A percentile compares a stretch with the other conserved stretches of the same genome.
Evolutionary conservation across 2,329 filamentous ascomycete species (phyloP).

Genomic region (Botryotinia globosa): DNA sequence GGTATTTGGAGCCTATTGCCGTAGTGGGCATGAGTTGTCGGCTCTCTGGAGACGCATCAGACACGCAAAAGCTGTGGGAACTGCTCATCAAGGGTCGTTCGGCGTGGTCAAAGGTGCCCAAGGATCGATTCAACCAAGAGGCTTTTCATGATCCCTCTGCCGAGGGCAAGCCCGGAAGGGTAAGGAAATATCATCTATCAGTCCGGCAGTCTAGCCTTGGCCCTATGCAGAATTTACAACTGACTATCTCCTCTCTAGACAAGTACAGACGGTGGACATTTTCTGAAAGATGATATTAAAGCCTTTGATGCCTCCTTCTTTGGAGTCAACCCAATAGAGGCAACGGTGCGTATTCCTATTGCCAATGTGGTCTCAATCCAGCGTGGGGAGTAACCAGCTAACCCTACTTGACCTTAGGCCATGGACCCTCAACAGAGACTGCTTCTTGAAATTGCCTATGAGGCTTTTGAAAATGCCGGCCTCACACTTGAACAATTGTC

Average conservation of each 20-base stretch:
- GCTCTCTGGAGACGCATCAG: slow-evolving; percentile 33
- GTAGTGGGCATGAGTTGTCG: slow-evolving; percentile 32
- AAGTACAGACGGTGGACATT: slow-evolving; percentile 22
- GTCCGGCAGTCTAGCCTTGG: too few relatives aligned
- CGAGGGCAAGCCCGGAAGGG: neutral
- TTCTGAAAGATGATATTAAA: slow-evolving; percentile 24
- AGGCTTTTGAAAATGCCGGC: slow-evolving; percentile 31
- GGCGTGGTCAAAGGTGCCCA: slow-evolving; percentile 12
- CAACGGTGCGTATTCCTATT: neutral
- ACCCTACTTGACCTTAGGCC: too few relatives aligned
- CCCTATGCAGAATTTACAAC: too few relatives aligned
- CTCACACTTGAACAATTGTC: slow-evolving; percentile 37
- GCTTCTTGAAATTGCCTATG: slow-evolving; percentile 32
- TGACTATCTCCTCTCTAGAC: too few relatives aligned
- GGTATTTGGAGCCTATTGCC: neutral
- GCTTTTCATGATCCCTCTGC: slow-evolving; percentile 19
- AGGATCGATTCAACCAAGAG: slow-evolving; percentile 23
- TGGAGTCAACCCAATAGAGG: slow-evolving; percentile 22
- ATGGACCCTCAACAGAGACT: slow-evolving; percentile 34
- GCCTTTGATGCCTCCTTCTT: slow-evolving; percentile 28
- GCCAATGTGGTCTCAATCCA: too few relatives aligned
- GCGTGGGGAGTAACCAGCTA: too few relatives aligned
- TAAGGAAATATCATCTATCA: neutral
- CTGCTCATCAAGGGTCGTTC: slow-evolving; percentile 19
- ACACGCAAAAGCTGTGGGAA: slow-evolving; percentile 12